These are phyloP conservation scores for Fusarium burgessii DNA, from an alignment of 2,329 filamentous ascomycete genomes.

Conservation along the genomic window DNA sequence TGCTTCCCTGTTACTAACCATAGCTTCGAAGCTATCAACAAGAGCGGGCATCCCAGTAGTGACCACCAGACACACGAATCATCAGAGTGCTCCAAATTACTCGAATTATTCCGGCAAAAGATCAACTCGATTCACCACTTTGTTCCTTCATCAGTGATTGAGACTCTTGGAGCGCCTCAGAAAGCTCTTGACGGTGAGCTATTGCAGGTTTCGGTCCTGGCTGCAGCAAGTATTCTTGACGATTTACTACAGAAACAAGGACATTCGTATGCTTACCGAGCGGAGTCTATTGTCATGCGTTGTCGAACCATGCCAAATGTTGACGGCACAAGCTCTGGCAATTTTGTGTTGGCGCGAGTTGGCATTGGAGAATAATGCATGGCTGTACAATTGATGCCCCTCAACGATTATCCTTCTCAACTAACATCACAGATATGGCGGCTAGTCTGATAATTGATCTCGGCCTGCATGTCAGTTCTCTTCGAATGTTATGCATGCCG, in stretches of 20 bases:
- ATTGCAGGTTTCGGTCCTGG: background rate
- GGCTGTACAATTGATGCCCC: background rate
- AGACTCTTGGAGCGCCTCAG: background rate
- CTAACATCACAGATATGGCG: background rate
- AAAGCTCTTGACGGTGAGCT: background rate
- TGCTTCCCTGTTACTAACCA: background rate
- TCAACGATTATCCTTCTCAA: background rate
- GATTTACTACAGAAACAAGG: background rate
- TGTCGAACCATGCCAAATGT: background rate
- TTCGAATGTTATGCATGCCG: background rate
- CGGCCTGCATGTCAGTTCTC: background rate
- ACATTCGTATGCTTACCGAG: background rate
- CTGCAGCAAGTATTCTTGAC: background rate
- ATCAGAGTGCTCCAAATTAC: background rate
- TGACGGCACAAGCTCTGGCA: background rate
- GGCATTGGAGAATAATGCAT: background rate
- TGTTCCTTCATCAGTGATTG: rapidly evolving
- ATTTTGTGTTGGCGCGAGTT: background rate
- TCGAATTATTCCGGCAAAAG: background rate
- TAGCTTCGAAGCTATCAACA: background rate
- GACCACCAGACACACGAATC: background rate
- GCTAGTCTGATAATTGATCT: background rate
- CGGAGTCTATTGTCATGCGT: background rate
- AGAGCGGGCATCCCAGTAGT: background rate
- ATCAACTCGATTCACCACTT: background rate